Conservation (phyloP, 2,329 filamentous ascomycete genomes). For the Monilinia aucupariae region DNA sequence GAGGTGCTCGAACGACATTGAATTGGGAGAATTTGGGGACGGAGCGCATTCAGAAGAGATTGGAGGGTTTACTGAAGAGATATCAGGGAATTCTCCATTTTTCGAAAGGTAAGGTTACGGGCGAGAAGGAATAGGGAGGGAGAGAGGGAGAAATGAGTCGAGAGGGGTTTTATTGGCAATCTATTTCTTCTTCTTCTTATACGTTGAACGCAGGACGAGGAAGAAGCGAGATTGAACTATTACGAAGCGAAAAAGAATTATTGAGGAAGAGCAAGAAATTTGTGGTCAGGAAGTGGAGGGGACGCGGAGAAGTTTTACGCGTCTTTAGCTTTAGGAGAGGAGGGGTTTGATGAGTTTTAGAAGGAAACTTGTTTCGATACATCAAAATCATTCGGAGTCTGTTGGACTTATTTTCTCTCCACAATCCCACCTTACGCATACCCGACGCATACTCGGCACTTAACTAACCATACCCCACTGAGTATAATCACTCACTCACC, state of each 20-base stretch:
- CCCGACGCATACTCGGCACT: too few relatives aligned
- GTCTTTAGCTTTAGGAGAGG: not conserved
- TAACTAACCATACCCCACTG: too few relatives aligned
- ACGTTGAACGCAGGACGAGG: not conserved
- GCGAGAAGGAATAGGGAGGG: not conserved
- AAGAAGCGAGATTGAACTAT: not conserved
- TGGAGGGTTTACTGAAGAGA: not conserved
- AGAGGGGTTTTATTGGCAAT: slow-evolving; percentile 12
- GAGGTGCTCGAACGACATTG: not conserved
- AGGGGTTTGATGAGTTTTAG: too few relatives aligned
- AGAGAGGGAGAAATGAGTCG: not conserved
- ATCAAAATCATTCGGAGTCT: too few relatives aligned
- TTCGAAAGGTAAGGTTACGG: not conserved
- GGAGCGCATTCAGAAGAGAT: not conserved
- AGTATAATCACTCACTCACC: too few relatives aligned
- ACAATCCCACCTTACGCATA: too few relatives aligned
- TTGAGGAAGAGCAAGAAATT: slow-evolving; percentile 6
- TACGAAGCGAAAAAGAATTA: slow-evolving; percentile 2
- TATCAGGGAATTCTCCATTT: not conserved
- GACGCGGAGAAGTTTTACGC: not conserved
- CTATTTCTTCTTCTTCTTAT: slow-evolving; percentile 9
- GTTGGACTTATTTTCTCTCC: too few relatives aligned
- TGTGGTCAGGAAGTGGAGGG: slow-evolving; percentile 1
- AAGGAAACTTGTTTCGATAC: too few relatives aligned
- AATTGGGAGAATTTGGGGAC: not conserved